phyloP scores from a whole-genome alignment of 352 stramenopile genomes.

The Globisporangium radiosum region DNA sequence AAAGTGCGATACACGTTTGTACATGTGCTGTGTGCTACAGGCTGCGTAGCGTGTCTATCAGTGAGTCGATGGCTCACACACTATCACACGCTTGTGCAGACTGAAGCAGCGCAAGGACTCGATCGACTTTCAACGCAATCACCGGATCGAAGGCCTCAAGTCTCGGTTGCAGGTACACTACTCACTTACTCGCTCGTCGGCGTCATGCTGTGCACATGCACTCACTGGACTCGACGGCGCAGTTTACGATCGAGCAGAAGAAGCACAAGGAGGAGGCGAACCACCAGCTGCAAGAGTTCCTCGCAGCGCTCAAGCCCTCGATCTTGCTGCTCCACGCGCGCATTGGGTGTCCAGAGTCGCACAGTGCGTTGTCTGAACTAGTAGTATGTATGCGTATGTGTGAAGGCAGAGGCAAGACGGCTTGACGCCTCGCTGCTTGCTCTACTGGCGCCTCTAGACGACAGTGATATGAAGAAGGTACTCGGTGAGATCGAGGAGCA shows the following conservation, averaged over 20 bases:
- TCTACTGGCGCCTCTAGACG: conserved; percentile 21
- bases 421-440: background rate
- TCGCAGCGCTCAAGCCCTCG: conserved; percentile 54
- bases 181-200: background rate
- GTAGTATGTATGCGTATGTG: no score
- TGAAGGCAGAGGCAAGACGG: no score
- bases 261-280: conserved; percentile 76
- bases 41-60: background rate
- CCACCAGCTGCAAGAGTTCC: conserved; percentile 55
- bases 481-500: conserved; percentile 76
- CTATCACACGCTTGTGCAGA: conserved; percentile 15
- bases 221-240: background rate
- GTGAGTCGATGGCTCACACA: background rate
- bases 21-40: background rate
- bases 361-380: conserved; percentile 25
- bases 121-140: conserved; percentile 69
- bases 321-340: conserved; percentile 56
- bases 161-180: conserved; percentile 36
- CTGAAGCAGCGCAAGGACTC: conserved; percentile 81
- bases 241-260: conserved; percentile 58
- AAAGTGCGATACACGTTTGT: conserved; percentile 31
- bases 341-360: conserved; percentile 65
- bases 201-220: background rate
- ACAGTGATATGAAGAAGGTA: conserved; percentile 66
- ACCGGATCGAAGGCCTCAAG: conserved; percentile 67